Base-by-base conservation (phyloP, 768 basidiomycete species). In the Phylloporus sp. region DNA sequence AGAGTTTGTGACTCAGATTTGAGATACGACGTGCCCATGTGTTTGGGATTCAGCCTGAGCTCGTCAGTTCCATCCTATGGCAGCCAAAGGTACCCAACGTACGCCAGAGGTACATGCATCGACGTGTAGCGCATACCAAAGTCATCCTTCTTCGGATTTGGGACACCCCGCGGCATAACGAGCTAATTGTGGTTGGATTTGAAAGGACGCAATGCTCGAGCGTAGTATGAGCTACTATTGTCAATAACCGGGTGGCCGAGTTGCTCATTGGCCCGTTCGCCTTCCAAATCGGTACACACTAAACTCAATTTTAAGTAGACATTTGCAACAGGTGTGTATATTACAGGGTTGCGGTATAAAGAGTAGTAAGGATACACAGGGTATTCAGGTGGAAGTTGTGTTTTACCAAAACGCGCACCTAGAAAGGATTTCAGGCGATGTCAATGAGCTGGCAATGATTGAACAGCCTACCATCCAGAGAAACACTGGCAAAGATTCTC, bases 401-500 rank as follows among this genome's bases (percentile, higher is more conserved):
- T 42, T 38, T 68, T 68, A 88, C 86, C 86, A 88, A 69, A 87
- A 88, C 33, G 86, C 85, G 69, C 85, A 87, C 77, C 77, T 78
- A 48, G 14, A 31, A 32, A 50, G 42, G 23, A n/a, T 10, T n/a
- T 53, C 6, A 28, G 38, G 14, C 26, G 26, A 39, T 44, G 24
- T 24, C 24, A 35, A 52, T 17, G 24, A 8, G 20, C 2, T n/a
- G 7, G 10, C 6, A 43, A 22, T 23, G 26, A 37, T 15, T 11
- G 10, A 46, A 22, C 10, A 31, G 27, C 48, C 35, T 58, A 86
- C 93, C 92, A 95, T 65, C 93, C 93, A 51, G 91, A 89, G 73
- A 95, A 96, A 60, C 91, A 93, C 64, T 95, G 94, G 64, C 92
- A 96, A 3, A 98, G 79, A 64, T 98, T 96, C 66, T 97, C 94